Evolutionary conservation across 2,329 filamentous ascomycete genomes (phyloP).

Genomic region (Arthrobotrys sphaeroides): DNA sequence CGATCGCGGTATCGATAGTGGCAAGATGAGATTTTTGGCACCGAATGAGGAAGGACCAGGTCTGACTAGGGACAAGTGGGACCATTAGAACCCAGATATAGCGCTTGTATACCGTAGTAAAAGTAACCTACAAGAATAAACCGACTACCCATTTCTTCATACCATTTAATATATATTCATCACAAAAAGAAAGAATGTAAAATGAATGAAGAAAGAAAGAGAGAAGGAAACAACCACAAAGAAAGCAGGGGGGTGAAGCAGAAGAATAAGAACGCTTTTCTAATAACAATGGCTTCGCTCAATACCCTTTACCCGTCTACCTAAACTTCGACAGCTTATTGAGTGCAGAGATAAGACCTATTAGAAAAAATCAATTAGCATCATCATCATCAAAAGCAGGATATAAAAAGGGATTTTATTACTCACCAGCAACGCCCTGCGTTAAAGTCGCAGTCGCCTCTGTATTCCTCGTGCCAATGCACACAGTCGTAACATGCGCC

Average conservation of each 20-base stretch:
- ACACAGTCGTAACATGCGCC: constrained; percentile 81
- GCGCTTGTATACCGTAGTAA: no score
- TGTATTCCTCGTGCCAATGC: constrained; percentile 85
- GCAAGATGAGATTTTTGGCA: no score
- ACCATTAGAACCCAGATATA: no score
- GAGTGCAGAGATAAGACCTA: constrained; percentile 12
- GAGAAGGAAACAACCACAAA: background rate
- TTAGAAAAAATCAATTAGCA: constrained; percentile 46
- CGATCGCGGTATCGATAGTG: no score
- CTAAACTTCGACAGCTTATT: constrained; percentile 46
- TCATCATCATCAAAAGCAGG: background rate
- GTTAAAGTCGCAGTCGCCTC: constrained; percentile 85
- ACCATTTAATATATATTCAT: background rate
- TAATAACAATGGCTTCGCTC: background rate
- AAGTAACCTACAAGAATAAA: background rate
- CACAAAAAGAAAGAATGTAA: background rate
- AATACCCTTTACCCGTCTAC: background rate
- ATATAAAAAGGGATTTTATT: constrained; percentile 21
- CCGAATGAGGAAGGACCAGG: no score
- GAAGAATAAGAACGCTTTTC: background rate
- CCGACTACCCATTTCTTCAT: constrained; percentile 9
- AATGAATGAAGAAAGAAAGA: background rate
- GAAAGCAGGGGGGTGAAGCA: background rate
- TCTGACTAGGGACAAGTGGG: no score
- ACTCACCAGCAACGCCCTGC: constrained; percentile 87